phyloP scores from a whole-genome alignment of 768 basidiomycete species.

The Amanita jacksonii region DNA sequence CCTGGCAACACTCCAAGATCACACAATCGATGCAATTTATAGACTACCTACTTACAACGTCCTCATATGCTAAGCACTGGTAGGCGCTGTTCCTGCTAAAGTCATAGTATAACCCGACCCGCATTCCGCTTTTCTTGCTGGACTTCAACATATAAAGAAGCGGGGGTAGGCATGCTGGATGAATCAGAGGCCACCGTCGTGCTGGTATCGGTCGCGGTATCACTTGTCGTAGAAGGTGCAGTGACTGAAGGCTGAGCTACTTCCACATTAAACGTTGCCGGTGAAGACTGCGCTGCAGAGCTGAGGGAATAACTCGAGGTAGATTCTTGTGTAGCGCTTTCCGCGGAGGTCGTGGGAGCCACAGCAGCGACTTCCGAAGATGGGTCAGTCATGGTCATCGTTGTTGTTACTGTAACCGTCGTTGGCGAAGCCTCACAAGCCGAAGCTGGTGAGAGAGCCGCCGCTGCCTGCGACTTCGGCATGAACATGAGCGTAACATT shows the following conservation, averaged over 20 bases:
- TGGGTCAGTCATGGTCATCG: not conserved
- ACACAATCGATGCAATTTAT: too few species aligned
- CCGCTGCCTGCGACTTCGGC: not conserved
- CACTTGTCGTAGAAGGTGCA: not conserved
- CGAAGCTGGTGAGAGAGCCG: not conserved
- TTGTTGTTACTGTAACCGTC: constrained; percentile 6
- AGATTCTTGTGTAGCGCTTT: not conserved
- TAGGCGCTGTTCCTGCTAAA: not conserved
- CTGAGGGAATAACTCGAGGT: not conserved
- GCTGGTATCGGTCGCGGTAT: not conserved
- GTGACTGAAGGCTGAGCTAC: constrained; percentile 1
- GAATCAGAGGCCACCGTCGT: not conserved
- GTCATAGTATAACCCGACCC: not conserved
- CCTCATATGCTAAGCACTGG: too few species aligned
- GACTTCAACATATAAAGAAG: constrained; percentile 4
- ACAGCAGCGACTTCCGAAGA: not conserved
- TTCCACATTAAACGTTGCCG: constrained; percentile 2
- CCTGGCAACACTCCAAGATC: too few species aligned
- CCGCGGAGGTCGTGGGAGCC: not conserved
- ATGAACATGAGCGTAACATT: not conserved
- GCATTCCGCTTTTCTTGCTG: not conserved
- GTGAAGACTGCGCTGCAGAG: not conserved
- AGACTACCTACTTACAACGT: too few species aligned
- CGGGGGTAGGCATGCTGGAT: not conserved
- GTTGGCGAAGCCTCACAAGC: not conserved